Evolutionary conservation across 768 basidiomycete genomes (phyloP), one percentile per base, ranked within the genome.

Genomic region (Plicaturopsis crispa): DNA sequence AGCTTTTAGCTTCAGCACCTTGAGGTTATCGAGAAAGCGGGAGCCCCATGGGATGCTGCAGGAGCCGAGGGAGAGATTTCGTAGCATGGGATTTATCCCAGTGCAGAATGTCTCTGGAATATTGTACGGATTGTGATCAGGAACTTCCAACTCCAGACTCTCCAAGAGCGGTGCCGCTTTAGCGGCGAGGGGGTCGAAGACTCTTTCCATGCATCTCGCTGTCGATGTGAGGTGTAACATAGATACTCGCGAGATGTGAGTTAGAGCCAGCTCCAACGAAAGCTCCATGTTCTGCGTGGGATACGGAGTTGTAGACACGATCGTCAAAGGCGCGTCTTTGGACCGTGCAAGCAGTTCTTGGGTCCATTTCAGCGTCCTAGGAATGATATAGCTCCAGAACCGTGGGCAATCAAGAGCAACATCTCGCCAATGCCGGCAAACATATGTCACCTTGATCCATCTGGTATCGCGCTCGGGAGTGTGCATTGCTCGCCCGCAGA

Each of bases 341-440:
- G 72, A 74, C 16, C 71, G 59, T 24, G 48, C 51, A 18, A 74
- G 42, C 57, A 73, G 65, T 46, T 66, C 67, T 38, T 62, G 54
- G 13, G 59, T 60, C 63, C 65, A 67, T 21, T 43, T 46, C 6
- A 53, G 56, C 18, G 54, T 56, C 7, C 44, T 48, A 26, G 67
- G 61, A 2, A 59, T 48, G 17, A 62, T 52, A 32, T 48, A 50
- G 13, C 59, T 57, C 70, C 72, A 75, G 26, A 73, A 56, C 10
- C 38, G 47, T 1, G 69, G 61, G 38, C 57, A 63, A 32, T 47
- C 56, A 11, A 73, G 41, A 4, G 69, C 67, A 4, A 71, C 60
- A 0, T 59, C 44, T 18, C 72, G 64, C 69, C 70, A 73, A 36
- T 66, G 60, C 16, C 40, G 43, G 31, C 55, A 59, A 13, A 53